These are phyloP conservation scores for Leishmania tarentolae DNA, from an alignment of 208 protist genomes.

Conservation along the genomic window DNA sequence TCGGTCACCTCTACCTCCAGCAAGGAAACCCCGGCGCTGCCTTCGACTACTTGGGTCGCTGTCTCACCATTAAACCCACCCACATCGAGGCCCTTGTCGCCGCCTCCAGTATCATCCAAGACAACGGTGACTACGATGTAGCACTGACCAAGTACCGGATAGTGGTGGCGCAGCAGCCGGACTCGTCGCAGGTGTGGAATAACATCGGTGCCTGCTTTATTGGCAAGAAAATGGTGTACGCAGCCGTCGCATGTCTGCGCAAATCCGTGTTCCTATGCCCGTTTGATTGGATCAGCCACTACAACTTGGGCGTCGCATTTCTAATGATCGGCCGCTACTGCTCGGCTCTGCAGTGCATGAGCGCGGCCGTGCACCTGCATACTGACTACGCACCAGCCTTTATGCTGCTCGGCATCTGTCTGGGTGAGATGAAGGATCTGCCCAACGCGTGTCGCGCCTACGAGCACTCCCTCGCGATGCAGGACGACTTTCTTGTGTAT, in stretches of 20 bases:
- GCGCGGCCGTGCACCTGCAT: slow-evolving; percentile 91
- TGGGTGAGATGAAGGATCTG: slow-evolving; percentile 94
- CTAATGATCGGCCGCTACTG: slow-evolving; percentile 90
- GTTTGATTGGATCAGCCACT: slow-evolving; percentile 97
- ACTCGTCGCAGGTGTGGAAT: slow-evolving; percentile 96
- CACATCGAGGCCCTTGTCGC: slow-evolving; percentile 93
- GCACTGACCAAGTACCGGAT: slow-evolving; percentile 96
- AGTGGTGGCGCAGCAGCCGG: slow-evolving; percentile 81
- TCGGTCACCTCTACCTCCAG: slow-evolving; percentile 93
- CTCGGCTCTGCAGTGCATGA: slow-evolving; percentile 96
- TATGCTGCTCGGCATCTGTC: slow-evolving; percentile 95
- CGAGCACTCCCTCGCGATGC: slow-evolving; percentile 87
- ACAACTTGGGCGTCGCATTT: slow-evolving; percentile 95
- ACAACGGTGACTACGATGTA: slow-evolving; percentile 95
- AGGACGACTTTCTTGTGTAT: slow-evolving; percentile 80
- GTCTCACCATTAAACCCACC: slow-evolving; percentile 89
- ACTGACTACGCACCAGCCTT: slow-evolving; percentile 74
- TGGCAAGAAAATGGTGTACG: slow-evolving; percentile 91
- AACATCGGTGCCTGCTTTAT: slow-evolving; percentile 98
- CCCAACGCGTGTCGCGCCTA: slow-evolving; percentile 95
- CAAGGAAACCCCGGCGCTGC: slow-evolving; percentile 76
- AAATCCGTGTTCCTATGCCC: slow-evolving; percentile 92
- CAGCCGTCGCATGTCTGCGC: slow-evolving; percentile 95
- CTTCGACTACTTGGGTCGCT: slow-evolving; percentile 92
- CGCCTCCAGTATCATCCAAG: slow-evolving; percentile 95